Base-by-base conservation (phyloP, 352 stramenopile species). In the Globisporangium echinulatum region DNA sequence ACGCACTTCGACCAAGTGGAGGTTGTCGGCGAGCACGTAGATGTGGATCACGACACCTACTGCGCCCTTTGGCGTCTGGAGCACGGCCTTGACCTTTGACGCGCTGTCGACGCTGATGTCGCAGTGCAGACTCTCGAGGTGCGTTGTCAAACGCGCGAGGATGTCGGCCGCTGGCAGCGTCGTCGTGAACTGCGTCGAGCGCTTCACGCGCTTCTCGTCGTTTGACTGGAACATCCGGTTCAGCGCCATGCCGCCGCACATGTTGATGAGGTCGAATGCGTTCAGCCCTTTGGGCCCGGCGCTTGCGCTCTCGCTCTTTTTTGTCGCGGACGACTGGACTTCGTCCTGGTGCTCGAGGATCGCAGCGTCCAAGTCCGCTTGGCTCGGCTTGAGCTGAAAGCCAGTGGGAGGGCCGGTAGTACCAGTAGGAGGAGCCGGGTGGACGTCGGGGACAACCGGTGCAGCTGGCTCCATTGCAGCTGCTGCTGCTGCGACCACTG, bases 261-360 rank as follows among this genome's bases (percentile, higher is more conserved):
- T 93, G 71, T 94, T 96, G 77, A 97, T 94, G 60, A 97, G 63
- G 49, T 96, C 89, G 56, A 96, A 96, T 36, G 88, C 88, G 64
- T 97, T 97, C 82, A 97, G 87, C 58, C 77, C 68, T 95, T 96
- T 38, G 88, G 69, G 1, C 77, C 79, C 14, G 68, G 69, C 53
- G 87, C 78, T 13, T 63, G 39, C 40, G 43, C 43, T 68, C 62
- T 88, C 88, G 59, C 66, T 72, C 72, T 91, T 90, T 67, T 87
- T 88, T 38, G 62, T 68, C 36, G 7, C n/a, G 10, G 42, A 9
- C 11, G 11, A 13, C 46, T 10, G 70, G 79, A 87, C 68, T 53
- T 90, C 81, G 56, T 92, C 85, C 53, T 87, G 68, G 69, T 94
- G 82, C 63, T 94, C 82, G 56, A 84, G 52, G 43, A 94, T 94